Base-by-base conservation (phyloP, 495 filamentous ascomycete species). In the Aspergillus sclerotiicarbonarius region DNA sequence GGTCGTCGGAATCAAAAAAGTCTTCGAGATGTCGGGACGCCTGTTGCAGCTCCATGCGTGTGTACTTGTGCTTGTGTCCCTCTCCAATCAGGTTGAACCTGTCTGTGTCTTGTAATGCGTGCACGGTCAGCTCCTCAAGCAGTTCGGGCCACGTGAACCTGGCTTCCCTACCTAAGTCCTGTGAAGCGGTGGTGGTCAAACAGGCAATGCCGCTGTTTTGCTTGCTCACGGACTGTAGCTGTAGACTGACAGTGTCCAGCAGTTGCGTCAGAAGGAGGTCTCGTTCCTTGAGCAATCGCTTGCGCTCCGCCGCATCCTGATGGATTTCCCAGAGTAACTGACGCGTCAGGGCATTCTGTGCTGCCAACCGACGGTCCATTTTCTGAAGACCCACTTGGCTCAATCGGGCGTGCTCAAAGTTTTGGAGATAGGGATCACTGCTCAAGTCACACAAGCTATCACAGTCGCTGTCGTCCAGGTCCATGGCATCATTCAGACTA, bases 311-410 rank as follows among this genome's bases (percentile, higher is more conserved):
- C 10, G 68, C 69, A 56, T 76, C 66, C 29, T 72, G 64, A 48
- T 76, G 71, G 4, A 76, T 75, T 35, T 77, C 74, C 75, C 76
- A 79, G 20, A 78, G 73, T 4, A 78, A 53, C 15, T 71, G 74
- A 13, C 74, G 69, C 4, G 69, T 74, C 30, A 76, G 65, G 8
- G 75, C 72, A 29, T 72, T 75, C 52, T 77, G 69, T 8, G 72
- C 72, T 0, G 70, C 73, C 46, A 66, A 62, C 30, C 69, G 67
- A 20, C 76, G 73, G 7, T 72, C 70, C 39, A 54, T 62, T n/a
- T 70, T 67, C 20, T 73, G 70, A 31, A 65, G 62, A 10, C 76
- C 76, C 3, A 78, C 60, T 51, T 79, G 73, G 35, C 70, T 70
- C 37, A 76, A 58, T 49, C 70, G 67, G 5, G 75, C 69, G 29